A percentile compares a stretch with the other conserved stretches of the same genome.
These are phyloP conservation scores for Lepidium africanum DNA, from an alignment of 345 rosid genomes.

Conservation along the genomic window DNA sequence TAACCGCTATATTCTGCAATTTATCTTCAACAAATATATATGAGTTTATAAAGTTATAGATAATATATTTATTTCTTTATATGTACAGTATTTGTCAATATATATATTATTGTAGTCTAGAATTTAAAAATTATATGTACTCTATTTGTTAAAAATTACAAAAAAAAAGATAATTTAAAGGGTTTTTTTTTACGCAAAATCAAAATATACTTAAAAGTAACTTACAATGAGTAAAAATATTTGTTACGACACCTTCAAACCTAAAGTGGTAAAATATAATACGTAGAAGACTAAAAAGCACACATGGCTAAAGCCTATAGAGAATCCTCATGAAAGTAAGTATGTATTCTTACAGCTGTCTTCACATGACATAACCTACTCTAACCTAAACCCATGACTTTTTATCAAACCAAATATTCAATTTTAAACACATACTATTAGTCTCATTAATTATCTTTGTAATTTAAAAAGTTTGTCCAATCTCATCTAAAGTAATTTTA, in stretches of 20 bases:
- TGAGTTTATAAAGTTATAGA: no score
- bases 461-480: not conserved
- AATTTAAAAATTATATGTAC: no score
- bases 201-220: no score
- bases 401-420: not conserved
- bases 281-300: not conserved
- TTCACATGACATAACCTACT: conserved; percentile 7
- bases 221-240: no score
- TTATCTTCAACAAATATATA: no score
- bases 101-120: no score
- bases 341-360: conserved; percentile 10
- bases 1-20: no score
- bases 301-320: conserved; percentile 6
- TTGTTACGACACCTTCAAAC: not conserved
- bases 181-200: no score
- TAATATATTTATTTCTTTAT: no score
- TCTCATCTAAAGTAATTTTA: not conserved
- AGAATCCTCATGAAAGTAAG: not conserved
- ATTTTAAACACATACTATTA: not conserved
- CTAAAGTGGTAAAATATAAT: not conserved
- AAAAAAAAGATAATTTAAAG: no score
- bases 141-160: no score
- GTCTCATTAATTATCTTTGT: not conserved
- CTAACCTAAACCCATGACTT: conserved; percentile 21
- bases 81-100: no score